Evolutionary conservation across 345 rosid species (phyloP).

Genomic region (Leavenworthia alabamica): DNA sequence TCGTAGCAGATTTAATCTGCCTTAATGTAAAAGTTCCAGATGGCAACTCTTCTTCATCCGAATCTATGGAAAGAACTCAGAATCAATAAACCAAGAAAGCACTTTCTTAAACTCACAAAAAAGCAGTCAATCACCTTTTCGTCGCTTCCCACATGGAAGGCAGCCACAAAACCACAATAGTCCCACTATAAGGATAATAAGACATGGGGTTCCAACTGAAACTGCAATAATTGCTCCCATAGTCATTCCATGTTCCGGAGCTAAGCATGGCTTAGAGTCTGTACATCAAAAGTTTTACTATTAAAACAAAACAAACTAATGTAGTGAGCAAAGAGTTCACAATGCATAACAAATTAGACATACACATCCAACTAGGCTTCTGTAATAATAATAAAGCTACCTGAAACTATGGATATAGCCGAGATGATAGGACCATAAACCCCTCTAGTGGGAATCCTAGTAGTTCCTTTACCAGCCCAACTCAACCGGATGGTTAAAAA

Average conservation of each 20-base stretch:
- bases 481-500: slow-evolving; percentile 42
- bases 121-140: slow-evolving; percentile 21
- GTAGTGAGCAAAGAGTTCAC: neutral
- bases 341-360: neutral
- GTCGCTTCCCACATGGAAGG: slow-evolving; percentile 14
- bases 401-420: slow-evolving; percentile 45
- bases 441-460: slow-evolving; percentile 40
- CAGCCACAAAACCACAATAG: slow-evolving; percentile 43
- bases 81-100: slow-evolving; percentile 6
- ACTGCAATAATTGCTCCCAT: slow-evolving; percentile 10
- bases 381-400: slow-evolving; percentile 20
- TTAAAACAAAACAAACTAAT: neutral
- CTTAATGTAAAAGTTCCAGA: slow-evolving; percentile 42
- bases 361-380: neutral
- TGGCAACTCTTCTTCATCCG: slow-evolving; percentile 35
- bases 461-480: slow-evolving; percentile 65
- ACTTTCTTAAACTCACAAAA: neutral
- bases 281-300: slow-evolving; percentile 6
- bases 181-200: slow-evolving; percentile 31
- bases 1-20: slow-evolving; percentile 51
- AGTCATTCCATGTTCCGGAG: slow-evolving; percentile 8
- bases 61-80: slow-evolving; percentile 14
- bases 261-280: slow-evolving; percentile 28
- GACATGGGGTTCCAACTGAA: slow-evolving; percentile 29
- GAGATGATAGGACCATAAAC: slow-evolving; percentile 55